phyloP scores from a whole-genome alignment of 331 rosid genomes.

The Ulmus americana region DNA sequence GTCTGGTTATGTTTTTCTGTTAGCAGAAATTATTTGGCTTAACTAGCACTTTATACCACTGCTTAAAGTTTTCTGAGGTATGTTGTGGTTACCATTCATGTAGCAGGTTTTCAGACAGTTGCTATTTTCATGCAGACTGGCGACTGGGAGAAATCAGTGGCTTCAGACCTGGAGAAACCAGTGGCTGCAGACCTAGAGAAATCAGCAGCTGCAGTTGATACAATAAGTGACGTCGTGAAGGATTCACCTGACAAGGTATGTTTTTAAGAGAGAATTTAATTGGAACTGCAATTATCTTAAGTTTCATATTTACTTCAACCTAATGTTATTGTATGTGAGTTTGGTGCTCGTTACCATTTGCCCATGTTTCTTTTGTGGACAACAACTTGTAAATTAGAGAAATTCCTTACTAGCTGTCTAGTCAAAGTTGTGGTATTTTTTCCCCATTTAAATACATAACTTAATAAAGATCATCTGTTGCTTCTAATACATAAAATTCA shows the following conservation, averaged over 20 bases:
- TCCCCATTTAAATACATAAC: neutral
- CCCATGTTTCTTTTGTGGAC: too few relatives aligned
- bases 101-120: constrained; percentile 99
- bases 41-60: constrained; percentile 28
- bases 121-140: constrained; percentile 99
- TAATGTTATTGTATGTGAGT: neutral
- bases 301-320: neutral
- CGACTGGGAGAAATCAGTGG: constrained; percentile 53
- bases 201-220: constrained; percentile 45
- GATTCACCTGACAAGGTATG: constrained; percentile 86
- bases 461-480: neutral
- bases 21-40: constrained; percentile 30
- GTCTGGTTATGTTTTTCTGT: constrained; percentile 8
- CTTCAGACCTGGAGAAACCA: constrained; percentile 39
- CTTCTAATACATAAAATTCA: neutral
- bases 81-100: constrained; percentile 84
- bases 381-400: too few relatives aligned
- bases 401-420: neutral
- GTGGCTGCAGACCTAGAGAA: constrained; percentile 72
- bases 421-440: neutral
- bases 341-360: neutral
- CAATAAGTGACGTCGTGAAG: constrained; percentile 60
- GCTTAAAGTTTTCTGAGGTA: constrained; percentile 70
- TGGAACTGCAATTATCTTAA: neutral
- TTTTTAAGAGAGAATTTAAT: constrained; percentile 8